Evolutionary conservation across 306 rosid genomes (phyloP).

Genomic region (Inga laurina): DNA sequence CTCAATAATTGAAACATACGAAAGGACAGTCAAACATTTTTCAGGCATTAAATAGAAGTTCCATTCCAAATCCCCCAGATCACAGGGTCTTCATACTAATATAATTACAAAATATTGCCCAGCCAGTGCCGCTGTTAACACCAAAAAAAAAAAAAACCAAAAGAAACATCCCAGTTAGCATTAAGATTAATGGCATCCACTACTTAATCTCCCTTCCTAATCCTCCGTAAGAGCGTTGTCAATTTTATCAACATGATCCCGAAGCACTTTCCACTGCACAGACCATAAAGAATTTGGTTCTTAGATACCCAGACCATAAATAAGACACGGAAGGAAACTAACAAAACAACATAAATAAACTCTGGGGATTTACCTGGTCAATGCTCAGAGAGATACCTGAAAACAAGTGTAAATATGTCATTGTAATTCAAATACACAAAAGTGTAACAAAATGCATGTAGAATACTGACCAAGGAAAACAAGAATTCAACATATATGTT

Average conservation of each 20-base stretch:
- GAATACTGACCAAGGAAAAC: neutral
- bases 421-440: neutral
- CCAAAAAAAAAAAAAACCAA: neutral
- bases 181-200: slow-evolving; percentile 20
- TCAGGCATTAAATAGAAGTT: slow-evolving; percentile 28
- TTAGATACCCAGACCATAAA: neutral
- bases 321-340: neutral
- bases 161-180: neutral
- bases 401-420: slow-evolving; percentile 43
- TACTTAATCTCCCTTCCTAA: slow-evolving; percentile 32
- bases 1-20: neutral
- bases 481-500: neutral
- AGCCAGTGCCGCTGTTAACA: slow-evolving; percentile 2
- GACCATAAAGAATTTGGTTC: neutral
- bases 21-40: neutral
- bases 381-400: slow-evolving; percentile 84
- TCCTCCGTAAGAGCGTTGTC: slow-evolving; percentile 67
- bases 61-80: neutral
- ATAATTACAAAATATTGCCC: slow-evolving; percentile 23
- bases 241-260: slow-evolving; percentile 68
- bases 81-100: slow-evolving; percentile 3
- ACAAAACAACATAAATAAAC: neutral
- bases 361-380: slow-evolving; percentile 73
- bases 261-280: slow-evolving; percentile 87
- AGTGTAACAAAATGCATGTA: neutral